Conservation (phyloP, 1,139 yeast species). For the Scheffersomyces stambukii region DNA sequence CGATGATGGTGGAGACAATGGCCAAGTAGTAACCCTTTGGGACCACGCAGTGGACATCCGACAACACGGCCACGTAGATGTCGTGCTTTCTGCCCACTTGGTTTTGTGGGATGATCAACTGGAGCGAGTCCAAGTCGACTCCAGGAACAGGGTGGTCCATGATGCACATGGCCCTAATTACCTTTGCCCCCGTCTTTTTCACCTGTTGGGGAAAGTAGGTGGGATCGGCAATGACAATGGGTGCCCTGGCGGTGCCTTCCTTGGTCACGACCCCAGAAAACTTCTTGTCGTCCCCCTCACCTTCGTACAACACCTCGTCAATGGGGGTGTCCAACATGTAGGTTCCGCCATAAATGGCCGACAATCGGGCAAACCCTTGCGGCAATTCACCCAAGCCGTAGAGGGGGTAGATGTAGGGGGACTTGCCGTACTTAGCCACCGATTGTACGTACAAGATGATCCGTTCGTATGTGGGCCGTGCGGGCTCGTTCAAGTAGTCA, state of each 20-base stretch:
- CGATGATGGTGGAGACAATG: constrained; percentile 90
- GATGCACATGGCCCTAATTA: constrained; percentile 92
- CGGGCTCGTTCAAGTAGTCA: constrained; percentile 83
- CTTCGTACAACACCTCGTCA: constrained; percentile 69
- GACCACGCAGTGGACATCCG: constrained; percentile 87
- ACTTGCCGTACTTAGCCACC: constrained; percentile 92
- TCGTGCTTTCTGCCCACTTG: constrained; percentile 93
- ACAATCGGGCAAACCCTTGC: constrained; percentile 94
- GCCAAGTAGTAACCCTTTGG: constrained; percentile 90
- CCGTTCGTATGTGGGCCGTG: constrained; percentile 88
- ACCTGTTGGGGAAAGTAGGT: constrained; percentile 95
- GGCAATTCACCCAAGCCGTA: constrained; percentile 98
- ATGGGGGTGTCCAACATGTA: constrained; percentile 97
- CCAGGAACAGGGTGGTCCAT: constrained; percentile 86
- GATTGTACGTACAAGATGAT: constrained; percentile 82
- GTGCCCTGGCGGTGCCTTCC: constrained; percentile 89
- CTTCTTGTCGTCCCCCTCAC: constrained; percentile 49
- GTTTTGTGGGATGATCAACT: constrained; percentile 93
- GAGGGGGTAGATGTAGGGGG: constrained; percentile 93
- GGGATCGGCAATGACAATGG: constrained; percentile 95
- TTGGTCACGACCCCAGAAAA: constrained; percentile 86
- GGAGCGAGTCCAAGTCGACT: constrained; percentile 87
- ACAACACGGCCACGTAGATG: constrained; percentile 87
- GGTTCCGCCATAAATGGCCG: constrained; percentile 98
- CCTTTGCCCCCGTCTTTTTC: constrained; percentile 76